A percentile compares a stretch with the other conserved stretches of the same genome.
Evolutionary conservation across 2,329 filamentous ascomycete genomes (phyloP).

Genomic region (Fusarium phyllophilum): DNA sequence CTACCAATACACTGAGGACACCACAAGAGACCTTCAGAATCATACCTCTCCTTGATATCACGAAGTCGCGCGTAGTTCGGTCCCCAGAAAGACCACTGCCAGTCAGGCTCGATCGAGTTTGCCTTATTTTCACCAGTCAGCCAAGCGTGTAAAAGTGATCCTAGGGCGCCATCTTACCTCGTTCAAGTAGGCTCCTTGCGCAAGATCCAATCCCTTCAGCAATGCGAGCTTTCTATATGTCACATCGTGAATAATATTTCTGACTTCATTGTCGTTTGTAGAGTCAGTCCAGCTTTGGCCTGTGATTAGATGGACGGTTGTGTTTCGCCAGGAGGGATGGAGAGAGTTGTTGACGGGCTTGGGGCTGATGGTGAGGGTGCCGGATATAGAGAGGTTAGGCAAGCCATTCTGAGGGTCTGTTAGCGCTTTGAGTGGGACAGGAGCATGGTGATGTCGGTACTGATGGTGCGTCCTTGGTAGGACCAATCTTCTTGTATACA

Average conservation of each 20-base stretch:
- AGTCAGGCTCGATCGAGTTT: background rate
- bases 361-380: background rate
- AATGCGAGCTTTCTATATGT: background rate
- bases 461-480: no score
- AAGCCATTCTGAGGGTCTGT: no score
- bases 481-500: no score
- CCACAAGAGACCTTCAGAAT: background rate
- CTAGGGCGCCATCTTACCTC: background rate
- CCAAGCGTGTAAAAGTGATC: rapidly evolving
- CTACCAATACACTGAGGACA: conserved; percentile 4
- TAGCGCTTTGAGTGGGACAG: no score
- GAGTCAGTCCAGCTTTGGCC: background rate
- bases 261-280: background rate
- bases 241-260: background rate
- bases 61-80: background rate
- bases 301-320: background rate
- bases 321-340: background rate
- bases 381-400: background rate
- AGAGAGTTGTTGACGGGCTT: background rate
- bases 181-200: background rate
- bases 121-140: background rate
- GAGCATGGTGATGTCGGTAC: no score
- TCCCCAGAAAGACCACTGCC: conserved; percentile 5
- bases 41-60: background rate
- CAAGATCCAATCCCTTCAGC: background rate